These are phyloP conservation scores for Carex kokanica DNA, from an alignment of 176 grass and related monocot genomes.

Conservation along the genomic window DNA sequence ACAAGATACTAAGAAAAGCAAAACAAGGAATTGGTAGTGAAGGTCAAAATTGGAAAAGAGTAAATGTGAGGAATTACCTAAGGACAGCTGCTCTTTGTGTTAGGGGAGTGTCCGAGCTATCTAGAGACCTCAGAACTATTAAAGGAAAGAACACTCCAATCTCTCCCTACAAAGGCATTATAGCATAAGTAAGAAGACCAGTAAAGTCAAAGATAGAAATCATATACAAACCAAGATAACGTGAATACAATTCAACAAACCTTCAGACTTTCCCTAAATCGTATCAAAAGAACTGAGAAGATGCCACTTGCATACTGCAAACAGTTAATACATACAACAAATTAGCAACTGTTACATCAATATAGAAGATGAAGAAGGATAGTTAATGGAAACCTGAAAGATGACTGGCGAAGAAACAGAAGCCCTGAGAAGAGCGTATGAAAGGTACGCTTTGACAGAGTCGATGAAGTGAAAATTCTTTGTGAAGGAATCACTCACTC, in stretches of 20 bases:
- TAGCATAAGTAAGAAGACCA: conserved; percentile 3
- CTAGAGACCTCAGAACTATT: conserved; percentile 91
- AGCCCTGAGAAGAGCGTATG: conserved; percentile 83
- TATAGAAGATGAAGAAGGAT: conserved; percentile 14
- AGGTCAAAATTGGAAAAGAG: conserved; percentile 7
- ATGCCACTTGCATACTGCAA: conserved; percentile 91
- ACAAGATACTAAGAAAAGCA: conserved; percentile 26
- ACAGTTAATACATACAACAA: conserved; percentile 20
- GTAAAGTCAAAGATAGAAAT: conserved; percentile 28
- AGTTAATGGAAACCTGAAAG: conserved; percentile 72
- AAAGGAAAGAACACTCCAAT: conserved; percentile 98
- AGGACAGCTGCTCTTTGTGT: conserved; percentile 88
- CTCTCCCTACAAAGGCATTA: conserved; percentile 74
- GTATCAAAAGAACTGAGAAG: conserved; percentile 92
- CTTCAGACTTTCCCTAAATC: conserved; percentile 96
- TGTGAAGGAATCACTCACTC: conserved; percentile 81
- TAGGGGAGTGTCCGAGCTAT: conserved; percentile 72
- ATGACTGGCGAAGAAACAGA: conserved; percentile 83
- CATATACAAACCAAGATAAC: background rate
- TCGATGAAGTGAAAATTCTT: conserved; percentile 99
- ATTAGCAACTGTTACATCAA: conserved; percentile 21
- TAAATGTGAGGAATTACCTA: conserved; percentile 40
- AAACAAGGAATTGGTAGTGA: background rate
- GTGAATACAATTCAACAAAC: conserved; percentile 40
- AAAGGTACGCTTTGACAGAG: conserved; percentile 99